These are phyloP conservation scores for Exophiala oligosperma DNA, from an alignment of 2,329 filamentous ascomycete genomes.

Conservation along the genomic window DNA sequence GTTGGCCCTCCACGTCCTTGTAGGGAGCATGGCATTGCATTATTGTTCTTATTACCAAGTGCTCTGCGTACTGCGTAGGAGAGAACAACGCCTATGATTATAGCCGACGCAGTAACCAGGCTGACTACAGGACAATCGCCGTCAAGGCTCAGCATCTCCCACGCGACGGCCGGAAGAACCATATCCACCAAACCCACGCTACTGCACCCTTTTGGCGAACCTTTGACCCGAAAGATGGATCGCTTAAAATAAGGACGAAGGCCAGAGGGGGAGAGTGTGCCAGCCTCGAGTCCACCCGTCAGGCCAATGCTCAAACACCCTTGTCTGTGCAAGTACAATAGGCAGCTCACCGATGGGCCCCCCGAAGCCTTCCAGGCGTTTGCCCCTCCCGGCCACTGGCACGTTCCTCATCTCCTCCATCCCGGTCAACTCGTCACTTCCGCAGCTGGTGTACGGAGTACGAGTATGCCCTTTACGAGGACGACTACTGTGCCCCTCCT, in stretches of 20 bases:
- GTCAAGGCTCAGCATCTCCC: background rate
- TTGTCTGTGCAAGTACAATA: no score
- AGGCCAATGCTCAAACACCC: background rate
- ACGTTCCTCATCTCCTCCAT: background rate
- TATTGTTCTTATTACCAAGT: background rate
- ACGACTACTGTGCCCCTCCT: no score
- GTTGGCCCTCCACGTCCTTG: no score
- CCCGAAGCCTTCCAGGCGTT: background rate
- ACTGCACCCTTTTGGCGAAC: slow-evolving; percentile 1
- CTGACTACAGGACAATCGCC: background rate
- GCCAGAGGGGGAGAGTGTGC: background rate
- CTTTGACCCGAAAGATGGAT: slow-evolving; percentile 1
- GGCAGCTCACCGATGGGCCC: no score
- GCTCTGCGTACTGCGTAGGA: background rate
- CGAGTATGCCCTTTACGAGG: no score
- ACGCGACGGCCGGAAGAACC: background rate
- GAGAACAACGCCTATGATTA: background rate
- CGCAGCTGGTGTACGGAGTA: background rate
- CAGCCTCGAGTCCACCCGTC: background rate
- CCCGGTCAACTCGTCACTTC: background rate
- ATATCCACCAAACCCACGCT: background rate
- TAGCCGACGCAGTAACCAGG: background rate
- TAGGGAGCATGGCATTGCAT: background rate
- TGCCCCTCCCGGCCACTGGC: background rate
- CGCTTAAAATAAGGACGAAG: background rate